Base-by-base conservation (phyloP, 1,284 basidiomycete genomes). In the Coniophora puteana region DNA sequence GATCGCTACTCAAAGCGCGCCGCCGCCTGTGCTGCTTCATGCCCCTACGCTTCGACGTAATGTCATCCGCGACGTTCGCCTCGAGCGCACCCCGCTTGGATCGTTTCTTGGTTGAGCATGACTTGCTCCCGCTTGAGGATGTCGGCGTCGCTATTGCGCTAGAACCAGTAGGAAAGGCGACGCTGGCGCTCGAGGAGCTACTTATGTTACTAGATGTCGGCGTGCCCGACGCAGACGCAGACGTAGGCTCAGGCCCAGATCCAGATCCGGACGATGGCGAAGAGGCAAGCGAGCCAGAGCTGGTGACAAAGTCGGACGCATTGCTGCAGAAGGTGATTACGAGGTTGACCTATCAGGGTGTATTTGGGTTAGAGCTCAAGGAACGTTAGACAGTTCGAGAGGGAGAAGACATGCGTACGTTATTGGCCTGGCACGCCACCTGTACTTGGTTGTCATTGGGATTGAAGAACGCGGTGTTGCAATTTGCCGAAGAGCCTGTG, bases 361-460 rank as follows among this genome's bases (percentile, higher is more conserved):
- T 16, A 14, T 7, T 38, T n/a, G 26, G 16, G 35, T 8, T 16
- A 12, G 24, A 28, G 29, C 4, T 12, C 7, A 12, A 13, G 17
- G 8, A 29, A 38, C 4, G 24, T 17, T 4, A 14, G 22, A 14
- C 22, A 18, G 16, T 26, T 14, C 14, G 8, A 24, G 14, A 22
- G 25, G 12, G 5, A 7, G 11, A 12, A 22, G 20, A 17, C 12
- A 11, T 16, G 44, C 61, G 43, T 25, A 61, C 63, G 32, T 67
- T n/a, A 27, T 50, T 4, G 1, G 8, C 8, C 40, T 61, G 39
- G 33, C 65, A 74, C 18, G 51, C 57, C 11, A 63, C 63, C 46
- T 73, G 72, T 18, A 66, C 71, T 26, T 54, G 46, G 41, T 59
- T 66, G 46, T 74, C 71, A 39, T 60, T 50, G 2, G 69, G 43